Evolutionary conservation across 306 rosid species (phyloP), one percentile per base, ranked within the genome.

Genomic region (Oemleria cerasiformis): DNA sequence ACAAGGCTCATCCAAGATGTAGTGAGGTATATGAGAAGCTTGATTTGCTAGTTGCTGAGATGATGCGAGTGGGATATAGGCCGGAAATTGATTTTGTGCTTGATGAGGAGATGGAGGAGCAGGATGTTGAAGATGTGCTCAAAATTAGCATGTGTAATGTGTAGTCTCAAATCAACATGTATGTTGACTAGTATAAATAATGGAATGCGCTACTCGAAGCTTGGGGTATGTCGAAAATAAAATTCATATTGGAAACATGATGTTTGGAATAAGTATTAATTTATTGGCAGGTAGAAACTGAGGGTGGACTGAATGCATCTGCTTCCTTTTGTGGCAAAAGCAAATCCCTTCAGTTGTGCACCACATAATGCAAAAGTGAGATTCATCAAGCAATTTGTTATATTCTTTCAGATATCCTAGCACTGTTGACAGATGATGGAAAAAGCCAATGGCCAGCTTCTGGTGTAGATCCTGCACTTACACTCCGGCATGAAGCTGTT

Each of bases 271-370:
- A 73, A 73, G 67, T n/a, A 61, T 75, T 66, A 65, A 64, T 73
- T 77, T 61, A 69, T 72, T 88, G 70, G 57, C 90, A 95, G 97
- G 97, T 95, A 65, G 92, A 92, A 83, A 89, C 96, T 5, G 99
- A 91, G 86, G 99, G 97, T 78, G 99, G 97, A 79, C 74, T 95
- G 70, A 91, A 95, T 88, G 99, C 99, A 47, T 95, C 99, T 36
- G 99, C 99, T 40, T 95, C 97, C 76, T 95, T 95, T 95, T 85
- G 96, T 95, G 82, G 99, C 99, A 67, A 95, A 95, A 92, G 99
- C 99, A 70, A 91, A 92, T 73, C 99, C 99, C 74, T 85, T 95
- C 74, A 95, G 84, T 79, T 96, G 99, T 47, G 82, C 89, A 72
- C 92, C 99, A 44, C 96, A 89, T 73, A 95, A 86, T 96, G 99